Evolutionary conservation across 306 rosid species (phyloP).

Genomic region (Pueraria montana): DNA sequence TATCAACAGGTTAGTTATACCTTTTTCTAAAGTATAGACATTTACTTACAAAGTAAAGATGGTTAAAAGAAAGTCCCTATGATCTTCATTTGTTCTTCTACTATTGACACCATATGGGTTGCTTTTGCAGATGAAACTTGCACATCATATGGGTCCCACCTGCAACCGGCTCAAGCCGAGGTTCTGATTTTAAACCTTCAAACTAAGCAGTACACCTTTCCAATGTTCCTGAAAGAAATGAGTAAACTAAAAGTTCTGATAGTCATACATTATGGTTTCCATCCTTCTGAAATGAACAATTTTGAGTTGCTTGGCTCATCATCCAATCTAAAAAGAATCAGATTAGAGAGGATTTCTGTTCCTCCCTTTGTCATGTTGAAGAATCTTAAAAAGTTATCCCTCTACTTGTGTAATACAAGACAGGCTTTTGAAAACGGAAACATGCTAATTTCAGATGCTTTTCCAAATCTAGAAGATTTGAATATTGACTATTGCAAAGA

Average conservation of each 20-base stretch:
- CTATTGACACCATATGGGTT: not conserved
- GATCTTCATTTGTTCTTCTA: not conserved
- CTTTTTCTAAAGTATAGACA: not conserved
- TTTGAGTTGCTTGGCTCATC: too few species aligned
- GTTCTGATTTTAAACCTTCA: conserved; percentile 62
- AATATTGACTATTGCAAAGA: conserved; percentile 63
- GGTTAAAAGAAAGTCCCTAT: not conserved
- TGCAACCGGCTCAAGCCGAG: conserved; percentile 47
- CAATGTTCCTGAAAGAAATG: conserved; percentile 52
- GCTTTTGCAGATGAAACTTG: conserved; percentile 62
- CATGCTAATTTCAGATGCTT: conserved; percentile 47
- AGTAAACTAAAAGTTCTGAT: conserved; percentile 56
- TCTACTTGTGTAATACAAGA: too few species aligned
- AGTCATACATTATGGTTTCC: too few species aligned
- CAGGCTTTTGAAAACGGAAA: too few species aligned
- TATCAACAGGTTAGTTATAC: too few species aligned
- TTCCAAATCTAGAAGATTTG: conserved; percentile 62
- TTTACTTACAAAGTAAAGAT: not conserved
- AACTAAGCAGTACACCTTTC: conserved; percentile 50
- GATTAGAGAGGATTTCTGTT: too few species aligned
- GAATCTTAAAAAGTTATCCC: too few species aligned
- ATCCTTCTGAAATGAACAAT: too few species aligned
- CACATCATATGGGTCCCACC: conserved; percentile 44
- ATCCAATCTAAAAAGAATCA: too few species aligned
- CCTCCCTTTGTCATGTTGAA: too few species aligned